A percentile compares a stretch with the other conserved stretches of the same genome.
Conservation (phyloP, 345 rosid species). For the Rhodamnia rubescens region DNA sequence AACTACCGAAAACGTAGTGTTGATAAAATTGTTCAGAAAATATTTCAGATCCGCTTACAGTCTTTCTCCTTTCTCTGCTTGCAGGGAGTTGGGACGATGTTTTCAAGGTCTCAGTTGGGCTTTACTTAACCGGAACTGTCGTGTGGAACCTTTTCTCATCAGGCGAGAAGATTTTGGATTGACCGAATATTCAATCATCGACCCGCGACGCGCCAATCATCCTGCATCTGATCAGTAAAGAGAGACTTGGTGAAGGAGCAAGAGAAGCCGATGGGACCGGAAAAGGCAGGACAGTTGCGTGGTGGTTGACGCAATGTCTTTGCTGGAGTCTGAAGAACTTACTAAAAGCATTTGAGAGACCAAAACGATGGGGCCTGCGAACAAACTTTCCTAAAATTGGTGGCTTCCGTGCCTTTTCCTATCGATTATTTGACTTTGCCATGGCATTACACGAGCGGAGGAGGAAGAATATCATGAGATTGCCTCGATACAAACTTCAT, state of each 20-base stretch:
- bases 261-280: background rate
- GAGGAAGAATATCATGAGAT: background rate
- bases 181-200: background rate
- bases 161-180: constrained; percentile 80
- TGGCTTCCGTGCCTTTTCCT: background rate
- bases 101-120: constrained; percentile 79
- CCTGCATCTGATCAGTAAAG: background rate
- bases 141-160: constrained; percentile 87
- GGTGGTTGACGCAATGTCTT: background rate
- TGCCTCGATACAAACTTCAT: background rate
- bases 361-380: background rate
- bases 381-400: background rate
- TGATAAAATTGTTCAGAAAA: background rate
- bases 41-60: background rate
- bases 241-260: background rate
- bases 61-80: background rate
- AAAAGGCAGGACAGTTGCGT: background rate
- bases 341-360: background rate
- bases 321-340: background rate
- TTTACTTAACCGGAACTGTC: constrained; percentile 73
- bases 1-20: background rate
- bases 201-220: background rate
- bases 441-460: background rate
- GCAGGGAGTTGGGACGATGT: constrained; percentile 98
- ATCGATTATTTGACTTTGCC: background rate